These are phyloP conservation scores for Aegle marmelos DNA, from an alignment of 345 rosid species.

Conservation along the genomic window DNA sequence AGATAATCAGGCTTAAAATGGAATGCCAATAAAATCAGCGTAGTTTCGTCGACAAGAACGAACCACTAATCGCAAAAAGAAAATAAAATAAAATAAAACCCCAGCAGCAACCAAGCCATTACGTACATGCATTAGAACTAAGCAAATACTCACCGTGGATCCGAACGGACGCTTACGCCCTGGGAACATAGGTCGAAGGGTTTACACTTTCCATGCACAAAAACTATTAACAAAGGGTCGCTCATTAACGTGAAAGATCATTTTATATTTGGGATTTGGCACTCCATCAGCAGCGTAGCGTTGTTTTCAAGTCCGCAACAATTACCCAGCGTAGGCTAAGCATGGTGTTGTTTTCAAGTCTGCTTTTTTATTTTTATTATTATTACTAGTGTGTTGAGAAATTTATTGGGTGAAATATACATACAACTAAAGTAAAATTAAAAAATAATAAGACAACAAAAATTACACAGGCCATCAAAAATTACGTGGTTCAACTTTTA, in stretches of 20 bases:
- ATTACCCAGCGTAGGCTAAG: no score
- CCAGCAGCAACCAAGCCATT: not conserved
- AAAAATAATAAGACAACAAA: no score
- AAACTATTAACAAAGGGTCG: not conserved
- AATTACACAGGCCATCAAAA: no score
- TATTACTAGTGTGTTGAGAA: no score
- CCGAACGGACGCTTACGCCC: not conserved
- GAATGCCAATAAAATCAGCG: not conserved
- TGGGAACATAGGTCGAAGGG: not conserved
- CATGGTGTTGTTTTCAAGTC: not conserved
- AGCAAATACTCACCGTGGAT: not conserved
- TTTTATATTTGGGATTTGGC: not conserved
- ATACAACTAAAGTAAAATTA: no score
- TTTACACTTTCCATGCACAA: not conserved
- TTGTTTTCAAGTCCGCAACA: slow-evolving; percentile 17
- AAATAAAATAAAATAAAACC: not conserved
- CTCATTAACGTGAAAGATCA: not conserved
- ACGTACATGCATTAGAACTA: not conserved
- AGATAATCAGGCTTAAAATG: not conserved
- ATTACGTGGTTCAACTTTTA: no score
- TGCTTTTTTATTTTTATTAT: no score
- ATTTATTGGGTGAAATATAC: no score
- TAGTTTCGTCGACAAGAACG: not conserved
- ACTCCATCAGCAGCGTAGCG: slow-evolving; percentile 18
- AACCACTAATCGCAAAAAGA: not conserved